phyloP scores from a whole-genome alignment of 2,329 filamentous ascomycete genomes.

The Teratosphaeria zuluensis region DNA sequence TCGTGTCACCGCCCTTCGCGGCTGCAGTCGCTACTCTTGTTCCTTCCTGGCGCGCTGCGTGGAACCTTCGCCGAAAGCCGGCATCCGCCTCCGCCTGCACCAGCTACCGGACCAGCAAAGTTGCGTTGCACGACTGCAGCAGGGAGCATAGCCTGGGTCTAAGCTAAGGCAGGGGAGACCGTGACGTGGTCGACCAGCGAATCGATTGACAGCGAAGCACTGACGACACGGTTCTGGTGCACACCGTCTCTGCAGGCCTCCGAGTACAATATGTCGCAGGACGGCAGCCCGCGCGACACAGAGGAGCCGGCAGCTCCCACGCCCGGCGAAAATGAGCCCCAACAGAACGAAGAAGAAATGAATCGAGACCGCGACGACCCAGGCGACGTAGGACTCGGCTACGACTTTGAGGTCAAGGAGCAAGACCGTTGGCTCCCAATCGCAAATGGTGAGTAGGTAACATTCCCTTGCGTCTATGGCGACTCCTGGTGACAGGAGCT shows the following conservation, averaged over 20 bases:
- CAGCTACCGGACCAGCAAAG: not conserved
- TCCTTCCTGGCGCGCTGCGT: not conserved
- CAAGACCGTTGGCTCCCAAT: slow-evolving; percentile 99
- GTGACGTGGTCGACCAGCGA: slow-evolving; percentile 23
- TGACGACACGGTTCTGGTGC: slow-evolving; percentile 7
- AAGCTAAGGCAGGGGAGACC: slow-evolving; percentile 2
- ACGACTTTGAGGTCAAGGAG: slow-evolving; percentile 98
- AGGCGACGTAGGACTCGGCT: slow-evolving; percentile 71
- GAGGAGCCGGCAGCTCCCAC: slow-evolving; percentile 66
- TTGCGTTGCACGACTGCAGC: slow-evolving; percentile 9
- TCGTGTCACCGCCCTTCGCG: slow-evolving; percentile 1
- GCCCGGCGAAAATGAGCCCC: slow-evolving; percentile 76
- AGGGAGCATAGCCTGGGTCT: slow-evolving; percentile 4
- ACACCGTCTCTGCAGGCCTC: slow-evolving; percentile 8
- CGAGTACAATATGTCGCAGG: slow-evolving; percentile 79
- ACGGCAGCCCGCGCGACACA: slow-evolving; percentile 52
- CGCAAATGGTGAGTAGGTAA: slow-evolving; percentile 95
- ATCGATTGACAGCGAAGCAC: slow-evolving; percentile 15
- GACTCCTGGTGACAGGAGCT: slow-evolving; percentile 10
- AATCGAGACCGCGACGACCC: slow-evolving; percentile 31
- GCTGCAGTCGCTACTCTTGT: slow-evolving; percentile 1
- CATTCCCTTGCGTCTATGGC: slow-evolving; percentile 9
- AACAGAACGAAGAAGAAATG: slow-evolving; percentile 49
- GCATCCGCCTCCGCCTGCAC: slow-evolving; percentile 7
- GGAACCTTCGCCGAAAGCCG: slow-evolving; percentile 4